Evolutionary conservation across 495 filamentous ascomycete genomes (phyloP).

Genomic region (Talaromyces trachyspermus): DNA sequence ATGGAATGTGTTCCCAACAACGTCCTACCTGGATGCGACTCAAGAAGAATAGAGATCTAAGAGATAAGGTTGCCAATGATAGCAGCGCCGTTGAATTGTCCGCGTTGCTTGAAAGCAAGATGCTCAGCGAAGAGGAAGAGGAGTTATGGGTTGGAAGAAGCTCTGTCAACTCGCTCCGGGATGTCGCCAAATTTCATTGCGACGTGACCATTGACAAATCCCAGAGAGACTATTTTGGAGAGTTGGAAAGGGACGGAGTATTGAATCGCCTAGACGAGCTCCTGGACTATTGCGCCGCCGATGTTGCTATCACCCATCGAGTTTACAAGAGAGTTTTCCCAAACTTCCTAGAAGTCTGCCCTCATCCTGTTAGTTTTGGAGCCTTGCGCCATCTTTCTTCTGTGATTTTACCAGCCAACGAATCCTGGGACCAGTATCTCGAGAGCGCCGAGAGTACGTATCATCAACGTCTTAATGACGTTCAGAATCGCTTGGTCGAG

Average conservation of each 20-base stretch:
- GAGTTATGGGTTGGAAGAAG: conserved; percentile 93
- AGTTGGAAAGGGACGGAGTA: conserved; percentile 64
- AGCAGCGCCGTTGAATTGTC: conserved; percentile 63
- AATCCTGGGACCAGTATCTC: conserved; percentile 80
- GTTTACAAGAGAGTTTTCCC: conserved; percentile 91
- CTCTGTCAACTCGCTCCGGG: conserved; percentile 88
- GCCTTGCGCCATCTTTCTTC: conserved; percentile 86
- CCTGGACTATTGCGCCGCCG: conserved; percentile 90
- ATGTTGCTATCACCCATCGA: conserved; percentile 85
- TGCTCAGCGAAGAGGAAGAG: conserved; percentile 72
- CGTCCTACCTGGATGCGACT: conserved; percentile 95
- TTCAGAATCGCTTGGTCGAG: conserved; percentile 62
- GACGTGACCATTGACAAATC: conserved; percentile 87
- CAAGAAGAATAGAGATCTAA: conserved; percentile 76
- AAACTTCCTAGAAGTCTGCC: conserved; percentile 77
- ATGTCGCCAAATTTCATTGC: conserved; percentile 96
- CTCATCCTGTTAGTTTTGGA: conserved; percentile 95
- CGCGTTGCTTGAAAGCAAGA: conserved; percentile 58
- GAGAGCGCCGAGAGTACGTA: conserved; percentile 79
- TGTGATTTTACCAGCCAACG: conserved; percentile 83
- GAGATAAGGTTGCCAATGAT: conserved; percentile 71
- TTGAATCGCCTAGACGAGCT: conserved; percentile 66
- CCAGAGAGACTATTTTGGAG: conserved; percentile 78
- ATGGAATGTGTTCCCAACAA: conserved; percentile 97
- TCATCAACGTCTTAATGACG: conserved; percentile 61